These are phyloP conservation scores for Aegilops longissima DNA, from an alignment of 176 grass and related monocot genomes.

Conservation along the genomic window DNA sequence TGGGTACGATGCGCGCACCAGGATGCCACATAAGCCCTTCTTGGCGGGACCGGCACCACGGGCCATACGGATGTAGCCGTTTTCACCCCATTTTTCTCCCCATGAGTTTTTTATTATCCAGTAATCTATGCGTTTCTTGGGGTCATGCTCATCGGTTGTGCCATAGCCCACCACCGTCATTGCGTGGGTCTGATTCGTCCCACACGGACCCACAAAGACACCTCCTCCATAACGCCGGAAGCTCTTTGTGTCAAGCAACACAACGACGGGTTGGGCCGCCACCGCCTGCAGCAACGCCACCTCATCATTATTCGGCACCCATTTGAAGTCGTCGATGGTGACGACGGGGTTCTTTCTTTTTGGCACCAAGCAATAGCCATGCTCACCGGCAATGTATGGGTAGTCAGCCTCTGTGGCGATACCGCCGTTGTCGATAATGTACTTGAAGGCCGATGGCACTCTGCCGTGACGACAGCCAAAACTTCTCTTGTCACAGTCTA, in stretches of 20 bases:
- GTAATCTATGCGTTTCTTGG: background rate
- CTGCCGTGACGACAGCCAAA: too few species aligned
- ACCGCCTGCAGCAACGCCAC: background rate
- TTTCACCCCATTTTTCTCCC: conserved; percentile 49
- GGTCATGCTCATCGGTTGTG: background rate
- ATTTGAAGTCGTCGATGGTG: too few species aligned
- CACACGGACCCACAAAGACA: conserved; percentile 33
- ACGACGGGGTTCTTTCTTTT: too few species aligned
- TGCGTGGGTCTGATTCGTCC: background rate
- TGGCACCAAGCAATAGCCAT: too few species aligned
- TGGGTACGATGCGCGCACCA: conserved; percentile 9
- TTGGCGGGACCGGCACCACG: background rate
- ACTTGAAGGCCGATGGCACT: too few species aligned
- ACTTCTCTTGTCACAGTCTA: too few species aligned
- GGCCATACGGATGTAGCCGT: conserved; percentile 48
- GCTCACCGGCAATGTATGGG: too few species aligned
- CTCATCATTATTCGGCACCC: too few species aligned
- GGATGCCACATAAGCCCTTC: conserved; percentile 35
- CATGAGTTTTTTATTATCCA: conserved; percentile 76
- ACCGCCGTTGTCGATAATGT: too few species aligned
- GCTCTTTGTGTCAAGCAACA: background rate
- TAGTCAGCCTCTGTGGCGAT: too few species aligned
- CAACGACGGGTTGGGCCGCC: background rate
- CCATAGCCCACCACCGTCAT: conserved; percentile 31
- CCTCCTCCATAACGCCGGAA: conserved; percentile 27